Percentiles rank a stretch among this genome's conserved stretches.
These are phyloP conservation scores for Pterocarpus macrocarpus DNA, from an alignment of 306 rosid genomes.

Conservation along the genomic window DNA sequence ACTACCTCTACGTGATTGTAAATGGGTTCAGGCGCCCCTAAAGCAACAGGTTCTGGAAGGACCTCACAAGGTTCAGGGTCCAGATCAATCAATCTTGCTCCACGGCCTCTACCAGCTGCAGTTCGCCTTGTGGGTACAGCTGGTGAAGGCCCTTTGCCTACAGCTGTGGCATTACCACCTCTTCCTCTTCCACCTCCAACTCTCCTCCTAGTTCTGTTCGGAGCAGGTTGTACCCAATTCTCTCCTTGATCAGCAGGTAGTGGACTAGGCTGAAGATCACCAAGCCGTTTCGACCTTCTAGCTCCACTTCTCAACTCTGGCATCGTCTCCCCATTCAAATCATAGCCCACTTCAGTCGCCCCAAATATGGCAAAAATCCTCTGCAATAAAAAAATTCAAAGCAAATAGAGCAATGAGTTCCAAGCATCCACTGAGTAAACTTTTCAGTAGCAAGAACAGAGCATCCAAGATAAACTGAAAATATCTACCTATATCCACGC, in stretches of 20 bases:
- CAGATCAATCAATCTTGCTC: conserved; percentile 77
- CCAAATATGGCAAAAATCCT: conserved; percentile 39
- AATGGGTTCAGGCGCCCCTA: conserved; percentile 71
- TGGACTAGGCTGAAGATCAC: conserved; percentile 85
- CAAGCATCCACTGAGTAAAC: conserved; percentile 33
- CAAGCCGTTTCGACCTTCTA: conserved; percentile 93
- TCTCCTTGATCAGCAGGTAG: conserved; percentile 78
- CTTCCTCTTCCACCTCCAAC: conserved; percentile 89
- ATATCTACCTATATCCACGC: conserved; percentile 12
- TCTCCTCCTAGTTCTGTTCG: conserved; percentile 77
- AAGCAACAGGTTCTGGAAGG: conserved; percentile 71
- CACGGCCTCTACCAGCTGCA: conserved; percentile 96
- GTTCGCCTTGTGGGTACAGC: conserved; percentile 86
- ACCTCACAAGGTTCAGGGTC: conserved; percentile 82
- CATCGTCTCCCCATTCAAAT: conserved; percentile 99
- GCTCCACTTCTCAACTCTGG: conserved; percentile 99
- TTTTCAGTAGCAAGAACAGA: conserved; percentile 34
- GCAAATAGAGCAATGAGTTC: conserved; percentile 21
- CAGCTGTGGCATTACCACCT: conserved; percentile 80
- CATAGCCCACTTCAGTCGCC: conserved; percentile 66
- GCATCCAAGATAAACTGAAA: conserved; percentile 18
- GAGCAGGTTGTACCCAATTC: conserved; percentile 73
- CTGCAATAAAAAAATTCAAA: conserved; percentile 52
- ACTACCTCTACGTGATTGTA: conserved; percentile 67
- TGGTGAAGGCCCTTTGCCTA: conserved; percentile 82